Evolutionary conservation across 371 early-diverging fungal species (phyloP).

Genomic region (Nematocida parisii): DNA sequence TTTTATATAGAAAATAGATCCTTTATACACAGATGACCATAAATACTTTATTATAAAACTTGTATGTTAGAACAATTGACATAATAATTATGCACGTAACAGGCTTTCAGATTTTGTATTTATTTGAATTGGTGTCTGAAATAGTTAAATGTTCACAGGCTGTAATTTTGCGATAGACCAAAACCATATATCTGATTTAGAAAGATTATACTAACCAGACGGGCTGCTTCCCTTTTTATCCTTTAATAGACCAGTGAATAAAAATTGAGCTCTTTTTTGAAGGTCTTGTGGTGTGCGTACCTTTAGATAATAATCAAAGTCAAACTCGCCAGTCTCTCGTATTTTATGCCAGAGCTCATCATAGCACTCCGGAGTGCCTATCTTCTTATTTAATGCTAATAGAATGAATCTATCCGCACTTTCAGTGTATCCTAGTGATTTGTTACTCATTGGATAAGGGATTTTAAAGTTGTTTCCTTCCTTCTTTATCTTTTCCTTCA

Average conservation of each 20-base stretch:
- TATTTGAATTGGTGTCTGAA: no score
- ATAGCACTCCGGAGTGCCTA: slow-evolving; percentile 58
- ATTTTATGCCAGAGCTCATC: slow-evolving; percentile 60
- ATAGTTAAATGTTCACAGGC: no score
- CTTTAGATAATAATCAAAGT: slow-evolving; percentile 63
- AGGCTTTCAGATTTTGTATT: no score
- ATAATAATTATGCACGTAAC: no score
- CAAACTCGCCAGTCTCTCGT: slow-evolving; percentile 22
- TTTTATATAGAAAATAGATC: no score
- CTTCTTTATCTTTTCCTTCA: slow-evolving; percentile 51
- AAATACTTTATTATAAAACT: no score
- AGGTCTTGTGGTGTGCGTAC: slow-evolving; percentile 59
- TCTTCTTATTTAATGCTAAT: slow-evolving; percentile 45
- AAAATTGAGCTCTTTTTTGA: slow-evolving; percentile 57
- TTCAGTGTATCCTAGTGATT: slow-evolving; percentile 49
- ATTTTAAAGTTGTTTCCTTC: slow-evolving; percentile 48
- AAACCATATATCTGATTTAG: no score
- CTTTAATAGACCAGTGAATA: slow-evolving; percentile 54
- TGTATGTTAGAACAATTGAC: no score
- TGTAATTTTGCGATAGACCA: no score
- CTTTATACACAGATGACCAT: no score
- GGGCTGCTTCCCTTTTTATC: slow-evolving; percentile 35
- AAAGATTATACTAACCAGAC: neutral
- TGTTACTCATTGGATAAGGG: slow-evolving; percentile 33
- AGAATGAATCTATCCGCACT: slow-evolving; percentile 56